phyloP scores from a whole-genome alignment of 345 rosid species.

The Crucihimalaya himalaica region DNA sequence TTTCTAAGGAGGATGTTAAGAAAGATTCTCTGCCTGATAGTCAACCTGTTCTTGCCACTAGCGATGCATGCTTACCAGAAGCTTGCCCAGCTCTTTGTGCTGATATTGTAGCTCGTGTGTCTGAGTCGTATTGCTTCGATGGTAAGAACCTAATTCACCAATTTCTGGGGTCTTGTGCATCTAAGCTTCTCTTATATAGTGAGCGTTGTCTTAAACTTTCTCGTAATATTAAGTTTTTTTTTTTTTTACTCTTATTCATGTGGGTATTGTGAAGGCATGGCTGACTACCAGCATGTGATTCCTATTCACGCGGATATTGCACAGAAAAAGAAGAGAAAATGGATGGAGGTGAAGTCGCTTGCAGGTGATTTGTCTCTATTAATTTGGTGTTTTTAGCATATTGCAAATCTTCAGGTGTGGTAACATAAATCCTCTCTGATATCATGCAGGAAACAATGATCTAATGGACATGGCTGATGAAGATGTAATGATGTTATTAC shows the following conservation, averaged over 20 bases:
- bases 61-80: constrained; percentile 35
- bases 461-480: constrained; percentile 69
- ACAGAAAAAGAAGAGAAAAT: constrained; percentile 63
- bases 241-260: neutral
- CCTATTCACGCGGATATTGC: constrained; percentile 80
- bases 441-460: constrained; percentile 50
- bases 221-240: neutral
- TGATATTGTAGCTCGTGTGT: constrained; percentile 67
- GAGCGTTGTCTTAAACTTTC: neutral
- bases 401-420: neutral
- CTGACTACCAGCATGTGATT: constrained; percentile 91
- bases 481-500: constrained; percentile 73
- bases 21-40: constrained; percentile 34
- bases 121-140: constrained; percentile 72
- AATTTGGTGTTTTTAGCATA: constrained; percentile 9
- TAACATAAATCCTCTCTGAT: neutral
- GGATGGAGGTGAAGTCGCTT: constrained; percentile 55
- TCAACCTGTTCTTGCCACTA: constrained; percentile 29
- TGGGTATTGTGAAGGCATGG: constrained; percentile 65
- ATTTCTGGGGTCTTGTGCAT: neutral
- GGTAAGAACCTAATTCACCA: constrained; percentile 46
- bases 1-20: constrained; percentile 48
- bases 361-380: constrained; percentile 45
- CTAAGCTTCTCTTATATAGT: neutral
- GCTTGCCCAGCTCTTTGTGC: constrained; percentile 51